Evolutionary conservation across 2,329 filamentous ascomycete species (phyloP).

Genomic region (Periconia digitata): DNA sequence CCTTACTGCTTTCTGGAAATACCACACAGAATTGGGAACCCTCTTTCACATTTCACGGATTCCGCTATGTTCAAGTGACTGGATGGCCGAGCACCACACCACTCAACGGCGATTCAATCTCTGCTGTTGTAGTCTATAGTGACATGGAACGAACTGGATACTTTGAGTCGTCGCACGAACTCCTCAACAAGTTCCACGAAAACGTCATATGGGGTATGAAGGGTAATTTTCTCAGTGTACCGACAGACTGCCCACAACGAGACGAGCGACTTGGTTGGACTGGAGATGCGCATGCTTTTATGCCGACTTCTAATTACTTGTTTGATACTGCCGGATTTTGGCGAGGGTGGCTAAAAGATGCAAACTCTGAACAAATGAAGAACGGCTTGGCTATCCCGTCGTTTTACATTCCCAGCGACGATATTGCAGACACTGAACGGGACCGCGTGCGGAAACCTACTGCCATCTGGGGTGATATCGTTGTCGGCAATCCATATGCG

Average conservation of each 20-base stretch:
- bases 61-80: conserved; percentile 54
- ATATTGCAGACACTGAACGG: conserved; percentile 6
- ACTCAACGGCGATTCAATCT: conserved; percentile 22
- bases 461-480: conserved; percentile 45
- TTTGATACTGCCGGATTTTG: conserved; percentile 57
- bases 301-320: conserved; percentile 55
- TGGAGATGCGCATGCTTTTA: conserved; percentile 60
- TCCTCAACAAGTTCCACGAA: conserved; percentile 57
- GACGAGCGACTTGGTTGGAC: conserved; percentile 46
- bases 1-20: conserved; percentile 31
- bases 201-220: conserved; percentile 61
- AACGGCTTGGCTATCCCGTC: conserved; percentile 21
- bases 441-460: conserved; percentile 20
- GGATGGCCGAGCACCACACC: conserved; percentile 42
- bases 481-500: conserved; percentile 40
- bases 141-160: conserved; percentile 55
- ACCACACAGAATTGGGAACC: conserved; percentile 46
- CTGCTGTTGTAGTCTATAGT: conserved; percentile 52
- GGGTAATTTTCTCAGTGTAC: conserved; percentile 52
- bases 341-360: conserved; percentile 53
- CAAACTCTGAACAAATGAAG: conserved; percentile 41
- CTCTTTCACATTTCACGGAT: conserved; percentile 56
- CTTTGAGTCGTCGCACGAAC: conserved; percentile 55
- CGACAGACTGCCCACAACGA: background rate
- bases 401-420: conserved; percentile 17